These are phyloP conservation scores for Eucalyptus sp. DNA, from an alignment of 345 rosid genomes.

Conservation along the genomic window DNA sequence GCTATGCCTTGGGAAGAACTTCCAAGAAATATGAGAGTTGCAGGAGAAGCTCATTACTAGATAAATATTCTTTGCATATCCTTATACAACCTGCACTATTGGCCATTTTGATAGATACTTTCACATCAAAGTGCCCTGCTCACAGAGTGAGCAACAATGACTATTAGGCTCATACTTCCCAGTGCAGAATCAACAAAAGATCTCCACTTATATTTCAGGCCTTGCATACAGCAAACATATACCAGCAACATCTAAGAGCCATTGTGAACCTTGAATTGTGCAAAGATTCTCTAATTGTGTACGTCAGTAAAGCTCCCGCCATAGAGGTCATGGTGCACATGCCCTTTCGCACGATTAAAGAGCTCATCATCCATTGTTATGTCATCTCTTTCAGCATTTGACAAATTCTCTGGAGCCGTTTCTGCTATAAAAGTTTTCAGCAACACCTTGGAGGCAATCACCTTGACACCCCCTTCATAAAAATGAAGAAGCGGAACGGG, in stretches of 20 bases:
- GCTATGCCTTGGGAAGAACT: background rate
- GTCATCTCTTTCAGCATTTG: too few relatives aligned
- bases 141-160: background rate
- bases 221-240: background rate
- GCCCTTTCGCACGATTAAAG: too few relatives aligned
- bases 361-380: too few relatives aligned
- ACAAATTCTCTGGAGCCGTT: too few relatives aligned
- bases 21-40: background rate
- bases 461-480: too few relatives aligned
- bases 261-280: background rate
- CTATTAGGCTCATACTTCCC: background rate
- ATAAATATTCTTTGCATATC: background rate
- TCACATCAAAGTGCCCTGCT: background rate
- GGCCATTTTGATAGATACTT: background rate
- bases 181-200: background rate
- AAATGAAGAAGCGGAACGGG: too few relatives aligned
- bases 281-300: background rate
- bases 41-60: background rate
- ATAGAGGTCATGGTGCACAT: background rate
- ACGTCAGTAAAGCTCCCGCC: background rate
- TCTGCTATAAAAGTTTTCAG: background rate
- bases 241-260: background rate
- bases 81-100: background rate
- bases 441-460: too few relatives aligned
- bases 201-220: background rate